Conservation (phyloP, 148 eudicot species). For the Nepenthes gracilis region DNA sequence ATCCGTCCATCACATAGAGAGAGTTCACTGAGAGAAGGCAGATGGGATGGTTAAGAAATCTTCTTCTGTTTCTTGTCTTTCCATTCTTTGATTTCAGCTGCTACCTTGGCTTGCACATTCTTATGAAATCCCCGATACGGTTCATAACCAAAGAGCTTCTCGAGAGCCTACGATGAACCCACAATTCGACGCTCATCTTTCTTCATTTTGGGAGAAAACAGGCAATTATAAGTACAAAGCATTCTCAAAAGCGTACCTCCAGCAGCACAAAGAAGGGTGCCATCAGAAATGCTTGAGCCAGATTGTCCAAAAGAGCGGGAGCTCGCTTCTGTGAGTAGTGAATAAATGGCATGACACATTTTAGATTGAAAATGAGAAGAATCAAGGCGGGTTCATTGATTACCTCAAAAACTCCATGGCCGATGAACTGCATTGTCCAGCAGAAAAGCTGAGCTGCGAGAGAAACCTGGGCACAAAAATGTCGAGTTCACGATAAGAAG, state of each 20-base stretch:
- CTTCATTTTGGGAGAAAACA: no score
- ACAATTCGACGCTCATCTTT: not conserved
- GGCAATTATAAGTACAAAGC: no score
- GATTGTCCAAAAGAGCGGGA: constrained; percentile 70
- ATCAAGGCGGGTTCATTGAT: not conserved
- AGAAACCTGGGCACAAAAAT: constrained; percentile 41
- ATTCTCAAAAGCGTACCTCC: constrained; percentile 39
- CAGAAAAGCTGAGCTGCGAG: constrained; percentile 60
- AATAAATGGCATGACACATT: not conserved
- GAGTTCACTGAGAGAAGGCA: no score
- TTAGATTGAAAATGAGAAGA: not conserved
- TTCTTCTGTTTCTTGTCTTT: constrained; percentile 59
- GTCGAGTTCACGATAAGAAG: no score
- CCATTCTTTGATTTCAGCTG: constrained; percentile 56
- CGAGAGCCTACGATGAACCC: constrained; percentile 40
- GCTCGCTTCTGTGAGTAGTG: constrained; percentile 56
- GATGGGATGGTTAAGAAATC: constrained; percentile 14
- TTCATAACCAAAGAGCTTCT: constrained; percentile 50
- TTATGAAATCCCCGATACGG: constrained; percentile 75
- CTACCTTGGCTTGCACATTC: constrained; percentile 46
- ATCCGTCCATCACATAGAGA: no score
- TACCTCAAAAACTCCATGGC: constrained; percentile 95
- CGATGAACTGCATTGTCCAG: constrained; percentile 83
- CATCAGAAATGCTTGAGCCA: constrained; percentile 65
- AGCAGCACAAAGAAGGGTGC: constrained; percentile 81